Conservation (phyloP, 2,329 filamentous ascomycete species). For the Cercospora sp. region DNA sequence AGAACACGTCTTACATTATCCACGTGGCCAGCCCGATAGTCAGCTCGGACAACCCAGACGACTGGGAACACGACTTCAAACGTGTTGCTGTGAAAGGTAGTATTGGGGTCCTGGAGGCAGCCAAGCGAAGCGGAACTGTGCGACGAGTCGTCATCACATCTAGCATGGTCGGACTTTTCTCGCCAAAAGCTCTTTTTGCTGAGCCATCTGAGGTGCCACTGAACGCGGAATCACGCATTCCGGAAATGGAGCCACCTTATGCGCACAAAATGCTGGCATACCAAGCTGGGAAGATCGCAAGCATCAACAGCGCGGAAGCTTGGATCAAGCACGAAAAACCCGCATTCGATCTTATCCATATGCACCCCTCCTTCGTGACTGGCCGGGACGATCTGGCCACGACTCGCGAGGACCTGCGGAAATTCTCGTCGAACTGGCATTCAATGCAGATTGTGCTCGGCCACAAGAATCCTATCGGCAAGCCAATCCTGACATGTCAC, state of each 20-base stretch:
- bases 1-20: conserved; percentile 36
- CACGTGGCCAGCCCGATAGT: conserved; percentile 36
- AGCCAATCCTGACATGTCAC: conserved; percentile 22
- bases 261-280: conserved; percentile 29
- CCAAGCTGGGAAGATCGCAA: conserved; percentile 33
- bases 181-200: conserved; percentile 16
- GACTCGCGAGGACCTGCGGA: conserved; percentile 15
- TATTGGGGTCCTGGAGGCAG: conserved; percentile 43
- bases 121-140: conserved; percentile 39
- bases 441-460: conserved; percentile 18
- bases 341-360: conserved; percentile 36
- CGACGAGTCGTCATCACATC: conserved; percentile 48
- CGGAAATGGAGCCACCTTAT: conserved; percentile 27
- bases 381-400: conserved; percentile 37
- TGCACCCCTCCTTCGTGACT: conserved; percentile 36
- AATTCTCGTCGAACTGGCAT: conserved; percentile 11
- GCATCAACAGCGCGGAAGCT: conserved; percentile 28
- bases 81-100: conserved; percentile 42
- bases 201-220: conserved; percentile 13
- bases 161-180: conserved; percentile 29
- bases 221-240: conserved; percentile 19
- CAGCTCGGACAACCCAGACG: conserved; percentile 9
- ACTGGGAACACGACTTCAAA: conserved; percentile 18
- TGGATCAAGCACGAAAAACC: conserved; percentile 32
- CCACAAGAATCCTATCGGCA: conserved; percentile 28